A percentile compares a stretch with the other conserved stretches of the same genome.
Conservation (phyloP, 495 filamentous ascomycete genomes). For the Achaetomiella virescens region DNA sequence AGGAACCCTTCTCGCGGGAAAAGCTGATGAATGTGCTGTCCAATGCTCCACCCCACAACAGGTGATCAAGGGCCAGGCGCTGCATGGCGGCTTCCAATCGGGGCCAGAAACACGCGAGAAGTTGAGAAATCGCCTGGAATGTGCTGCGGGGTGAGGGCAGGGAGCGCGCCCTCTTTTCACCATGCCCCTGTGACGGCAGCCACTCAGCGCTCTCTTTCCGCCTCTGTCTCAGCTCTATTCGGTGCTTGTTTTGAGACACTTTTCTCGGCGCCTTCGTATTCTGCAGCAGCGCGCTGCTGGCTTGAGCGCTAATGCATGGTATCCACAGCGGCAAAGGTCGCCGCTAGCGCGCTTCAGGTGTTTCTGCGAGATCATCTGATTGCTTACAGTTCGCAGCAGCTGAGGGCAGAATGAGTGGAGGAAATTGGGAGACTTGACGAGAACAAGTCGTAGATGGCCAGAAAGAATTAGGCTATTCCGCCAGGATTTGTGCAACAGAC, state of each 20-base stretch:
- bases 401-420: too few relatives aligned
- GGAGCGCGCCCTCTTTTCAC: too few relatives aligned
- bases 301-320: slow-evolving; percentile 1
- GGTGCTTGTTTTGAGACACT: neutral
- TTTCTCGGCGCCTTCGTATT: slow-evolving; percentile 7
- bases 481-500: too few relatives aligned
- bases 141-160: neutral
- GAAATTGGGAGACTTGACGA: too few relatives aligned
- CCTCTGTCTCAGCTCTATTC: neutral
- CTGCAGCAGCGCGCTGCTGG: neutral
- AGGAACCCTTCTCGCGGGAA: too few relatives aligned
- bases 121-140: neutral
- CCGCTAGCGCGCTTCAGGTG: too few relatives aligned
- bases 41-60: neutral
- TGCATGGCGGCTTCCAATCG: neutral
- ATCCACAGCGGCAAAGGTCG: too few relatives aligned
- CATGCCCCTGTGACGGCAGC: too few relatives aligned
- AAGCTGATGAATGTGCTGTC: neutral
- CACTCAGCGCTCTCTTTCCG: neutral
- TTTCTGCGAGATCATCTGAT: too few relatives aligned
- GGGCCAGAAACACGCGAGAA: neutral
- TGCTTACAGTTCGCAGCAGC: too few relatives aligned
- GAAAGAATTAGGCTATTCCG: too few relatives aligned
- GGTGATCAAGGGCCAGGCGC: neutral
- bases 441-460: too few relatives aligned